Percentiles rank a stretch among this genome's conserved stretches.
Evolutionary conservation across 768 basidiomycete species (phyloP).

Genomic region (Mrakia hoshinonis): DNA sequence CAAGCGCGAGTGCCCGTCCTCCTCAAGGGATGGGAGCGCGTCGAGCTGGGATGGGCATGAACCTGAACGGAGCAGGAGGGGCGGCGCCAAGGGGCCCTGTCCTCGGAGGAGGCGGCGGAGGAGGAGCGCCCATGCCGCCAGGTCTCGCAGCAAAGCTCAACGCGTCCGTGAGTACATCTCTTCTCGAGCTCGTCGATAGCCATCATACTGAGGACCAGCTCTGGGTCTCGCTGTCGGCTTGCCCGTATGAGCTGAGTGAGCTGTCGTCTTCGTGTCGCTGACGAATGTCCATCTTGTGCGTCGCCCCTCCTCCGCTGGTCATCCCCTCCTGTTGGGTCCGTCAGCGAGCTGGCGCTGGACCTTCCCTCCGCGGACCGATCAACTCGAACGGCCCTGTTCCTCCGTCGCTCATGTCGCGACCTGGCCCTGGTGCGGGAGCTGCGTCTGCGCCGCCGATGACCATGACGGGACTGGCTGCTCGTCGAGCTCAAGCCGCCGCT

Average conservation of each 20-base stretch:
- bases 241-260: not conserved
- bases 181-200: not conserved
- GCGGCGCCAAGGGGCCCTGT: slow-evolving; percentile 9
- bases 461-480: slow-evolving; percentile 19
- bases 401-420: slow-evolving; percentile 23
- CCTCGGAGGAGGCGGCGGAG: slow-evolving; percentile 17
- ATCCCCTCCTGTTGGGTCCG: not conserved
- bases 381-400: slow-evolving; percentile 20
- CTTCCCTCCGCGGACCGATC: slow-evolving; percentile 15
- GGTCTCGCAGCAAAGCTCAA: slow-evolving; percentile 27
- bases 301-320: not conserved
- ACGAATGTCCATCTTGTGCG: not conserved
- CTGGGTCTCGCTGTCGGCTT: not conserved
- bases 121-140: slow-evolving; percentile 26
- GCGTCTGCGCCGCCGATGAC: slow-evolving; percentile 19
- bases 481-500: slow-evolving; percentile 1
- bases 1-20: not conserved
- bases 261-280: not conserved
- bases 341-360: not conserved
- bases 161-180: slow-evolving; percentile 6
- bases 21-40: slow-evolving; percentile 23
- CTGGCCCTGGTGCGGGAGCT: not conserved
- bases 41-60: slow-evolving; percentile 21
- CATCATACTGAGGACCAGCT: too few species aligned
- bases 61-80: slow-evolving; percentile 17